phyloP scores from a whole-genome alignment of 1,284 basidiomycete genomes.

The Neolentinus lepideus region DNA sequence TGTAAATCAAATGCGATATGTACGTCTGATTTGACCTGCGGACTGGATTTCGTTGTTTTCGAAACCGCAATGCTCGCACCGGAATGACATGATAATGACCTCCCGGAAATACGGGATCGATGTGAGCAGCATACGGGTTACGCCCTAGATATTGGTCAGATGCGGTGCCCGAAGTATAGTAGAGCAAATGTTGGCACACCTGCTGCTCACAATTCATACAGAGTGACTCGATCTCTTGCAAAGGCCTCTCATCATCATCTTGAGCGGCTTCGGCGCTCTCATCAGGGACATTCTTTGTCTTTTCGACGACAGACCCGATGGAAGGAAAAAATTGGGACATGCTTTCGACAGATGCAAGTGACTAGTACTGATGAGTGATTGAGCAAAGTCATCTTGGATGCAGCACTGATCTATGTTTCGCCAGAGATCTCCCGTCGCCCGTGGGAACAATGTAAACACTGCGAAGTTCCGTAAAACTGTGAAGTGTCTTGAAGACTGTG shows the following conservation, averaged over 20 bases:
- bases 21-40: constrained; percentile 84
- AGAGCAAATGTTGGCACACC: constrained; percentile 37
- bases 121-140: constrained; percentile 89
- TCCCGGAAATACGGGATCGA: constrained; percentile 96
- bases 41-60: constrained; percentile 94
- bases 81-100: constrained; percentile 95
- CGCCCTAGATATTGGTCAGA: constrained; percentile 47
- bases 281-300: constrained; percentile 22
- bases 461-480: too few relatives aligned
- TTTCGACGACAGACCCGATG: constrained; percentile 38
- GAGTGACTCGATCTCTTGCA: constrained; percentile 84
- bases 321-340: constrained; percentile 33
- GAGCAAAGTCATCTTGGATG: too few relatives aligned
- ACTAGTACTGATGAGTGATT: neutral
- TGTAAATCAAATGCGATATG: too few relatives aligned
- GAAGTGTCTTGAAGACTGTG: too few relatives aligned
- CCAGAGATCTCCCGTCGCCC: too few relatives aligned
- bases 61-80: constrained; percentile 88
- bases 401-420: too few relatives aligned
- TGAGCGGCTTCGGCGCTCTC: constrained; percentile 16
- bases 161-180: constrained; percentile 4
- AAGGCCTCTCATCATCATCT: constrained; percentile 52
- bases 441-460: too few relatives aligned
- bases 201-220: constrained; percentile 94
- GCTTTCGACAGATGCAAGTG: neutral